Base-by-base conservation (phyloP, 2,329 filamentous ascomycete species). In the Cercospora nicotianae region DNA sequence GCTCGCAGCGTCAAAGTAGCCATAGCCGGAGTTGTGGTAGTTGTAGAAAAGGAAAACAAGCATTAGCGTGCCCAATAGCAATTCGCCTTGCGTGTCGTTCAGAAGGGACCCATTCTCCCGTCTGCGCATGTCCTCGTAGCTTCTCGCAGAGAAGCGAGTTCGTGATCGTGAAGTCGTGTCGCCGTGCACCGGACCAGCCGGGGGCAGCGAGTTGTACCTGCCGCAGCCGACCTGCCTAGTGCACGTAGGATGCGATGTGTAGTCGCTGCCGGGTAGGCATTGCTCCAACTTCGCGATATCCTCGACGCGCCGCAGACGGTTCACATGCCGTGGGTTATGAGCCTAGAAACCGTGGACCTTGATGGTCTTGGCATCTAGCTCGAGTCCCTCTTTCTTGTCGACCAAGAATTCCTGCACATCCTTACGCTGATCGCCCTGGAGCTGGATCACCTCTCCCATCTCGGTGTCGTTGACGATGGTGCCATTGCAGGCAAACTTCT, bases 401-500 rank as follows among this genome's bases (percentile, higher is more conserved):
- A 90, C 89, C 83, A 98, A 90, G 86, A 98, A 99, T 80, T 97
- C 93, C 83, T 96, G 92, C 81, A 97, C 92, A 89, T 97, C 93
- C 85, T 96, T 96, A 84, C 95, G 94, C 87, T 99, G 95, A 83
- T 99, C 95, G 79, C 95, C 95, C 84, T 99, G 95, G 80, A 99
- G 91, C 87, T 99, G 95, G 81, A 99, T 97, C 87, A 98, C 94
- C 87, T 98, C 94, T 81, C 94, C 94, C 92, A 97, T 97, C 84
- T 96, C 93, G 77, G 87, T 88, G 84, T 98, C 94, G 80, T 89
- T 89, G 83, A 98, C 94, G 82, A 98, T 96, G 85, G 94, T 98
- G 88, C 95, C 95, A 97, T 99, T 98, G 92, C 94, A 98, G 83
- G 95, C 94, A 80, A 98, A 98, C 82, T 97, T 95, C 89, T 98